These are phyloP conservation scores for Suhomyces pyralidae DNA, from an alignment of 805 yeast species.

Conservation along the genomic window DNA sequence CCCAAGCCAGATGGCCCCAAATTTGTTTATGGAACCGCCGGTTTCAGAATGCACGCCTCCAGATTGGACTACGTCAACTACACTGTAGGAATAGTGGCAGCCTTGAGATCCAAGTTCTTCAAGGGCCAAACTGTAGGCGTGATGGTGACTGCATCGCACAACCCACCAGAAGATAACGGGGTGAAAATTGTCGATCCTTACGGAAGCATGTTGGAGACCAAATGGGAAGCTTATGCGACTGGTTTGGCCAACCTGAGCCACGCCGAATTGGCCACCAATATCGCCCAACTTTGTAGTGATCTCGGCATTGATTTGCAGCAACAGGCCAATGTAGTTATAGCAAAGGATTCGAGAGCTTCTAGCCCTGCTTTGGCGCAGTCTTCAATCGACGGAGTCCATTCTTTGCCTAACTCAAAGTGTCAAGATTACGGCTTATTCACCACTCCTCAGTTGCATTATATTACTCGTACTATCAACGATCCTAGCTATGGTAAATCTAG, in stretches of 20 bases:
- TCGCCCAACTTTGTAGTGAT: constrained; percentile 36
- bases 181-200: constrained; percentile 84
- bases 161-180: constrained; percentile 62
- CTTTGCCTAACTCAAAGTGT: constrained; percentile 40
- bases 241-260: constrained; percentile 66
- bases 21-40: constrained; percentile 93
- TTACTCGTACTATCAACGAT: constrained; percentile 74
- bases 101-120: constrained; percentile 71
- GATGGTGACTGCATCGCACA: constrained; percentile 95
- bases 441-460: constrained; percentile 91
- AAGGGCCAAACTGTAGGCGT: constrained; percentile 79
- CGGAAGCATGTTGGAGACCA: constrained; percentile 82
- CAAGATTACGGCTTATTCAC: constrained; percentile 70
- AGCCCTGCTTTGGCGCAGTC: constrained; percentile 64
- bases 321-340: constrained; percentile 57
- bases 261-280: constrained; percentile 39
- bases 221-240: constrained; percentile 86
- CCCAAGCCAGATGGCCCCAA: constrained; percentile 41
- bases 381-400: constrained; percentile 58
- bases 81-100: constrained; percentile 77
- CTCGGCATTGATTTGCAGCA: constrained; percentile 45
- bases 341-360: constrained; percentile 85
- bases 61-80: constrained; percentile 71
- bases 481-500: constrained; percentile 56
- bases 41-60: constrained; percentile 76